A percentile compares a stretch with the other conserved stretches of the same genome.
Conservation (phyloP, 768 basidiomycete genomes). For the Cytidiella melzeri region DNA sequence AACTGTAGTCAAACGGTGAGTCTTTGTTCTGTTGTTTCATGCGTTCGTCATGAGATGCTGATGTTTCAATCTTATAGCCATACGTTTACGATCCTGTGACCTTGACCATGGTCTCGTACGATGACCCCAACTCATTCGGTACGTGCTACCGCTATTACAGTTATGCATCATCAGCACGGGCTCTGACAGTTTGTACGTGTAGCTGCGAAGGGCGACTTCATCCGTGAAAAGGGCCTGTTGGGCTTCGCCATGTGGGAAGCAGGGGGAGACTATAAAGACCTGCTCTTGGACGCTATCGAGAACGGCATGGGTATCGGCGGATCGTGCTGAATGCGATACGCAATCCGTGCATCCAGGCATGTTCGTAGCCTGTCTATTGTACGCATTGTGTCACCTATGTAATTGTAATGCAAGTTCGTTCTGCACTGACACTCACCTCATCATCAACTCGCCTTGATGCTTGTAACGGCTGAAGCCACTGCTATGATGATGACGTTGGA, state of each 20-base stretch:
- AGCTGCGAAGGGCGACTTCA: slow-evolving; percentile 40
- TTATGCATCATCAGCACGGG: no score
- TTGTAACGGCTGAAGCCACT: no score
- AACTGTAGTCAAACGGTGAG: slow-evolving; percentile 27
- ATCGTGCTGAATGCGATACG: slow-evolving; percentile 14
- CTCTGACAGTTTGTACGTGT: neutral
- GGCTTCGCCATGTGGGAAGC: slow-evolving; percentile 44
- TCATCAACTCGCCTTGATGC: no score
- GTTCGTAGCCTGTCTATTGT: no score
- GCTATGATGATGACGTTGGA: no score
- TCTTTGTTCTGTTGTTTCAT: neutral
- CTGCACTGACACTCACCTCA: no score
- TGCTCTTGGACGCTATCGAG: slow-evolving; percentile 53
- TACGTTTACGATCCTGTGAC: slow-evolving; percentile 25
- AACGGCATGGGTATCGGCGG: slow-evolving; percentile 17
- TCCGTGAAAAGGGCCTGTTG: slow-evolving; percentile 26
- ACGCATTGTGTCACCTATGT: no score
- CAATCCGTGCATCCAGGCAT: no score
- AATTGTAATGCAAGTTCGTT: no score
- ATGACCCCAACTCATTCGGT: slow-evolving; percentile 27
- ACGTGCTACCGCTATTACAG: neutral
- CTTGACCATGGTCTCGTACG: slow-evolving; percentile 30
- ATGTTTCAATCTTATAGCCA: slow-evolving; percentile 17
- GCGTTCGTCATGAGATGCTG: neutral
- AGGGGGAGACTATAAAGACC: slow-evolving; percentile 40